Base-by-base conservation (phyloP, 148 eudicot species). In the Rhododendron simsii region DNA sequence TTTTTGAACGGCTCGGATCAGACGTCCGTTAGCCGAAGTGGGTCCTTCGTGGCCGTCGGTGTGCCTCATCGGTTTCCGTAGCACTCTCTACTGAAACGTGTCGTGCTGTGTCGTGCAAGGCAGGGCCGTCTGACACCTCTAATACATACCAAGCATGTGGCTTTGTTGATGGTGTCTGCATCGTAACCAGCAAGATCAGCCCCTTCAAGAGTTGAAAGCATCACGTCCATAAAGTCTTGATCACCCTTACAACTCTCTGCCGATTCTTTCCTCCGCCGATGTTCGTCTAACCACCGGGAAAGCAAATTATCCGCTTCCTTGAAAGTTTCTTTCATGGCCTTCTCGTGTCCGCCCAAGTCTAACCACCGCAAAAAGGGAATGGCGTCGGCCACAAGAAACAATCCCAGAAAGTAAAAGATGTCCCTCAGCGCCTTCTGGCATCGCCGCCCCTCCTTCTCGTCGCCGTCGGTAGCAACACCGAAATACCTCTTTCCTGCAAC, bases 281-380 rank as follows among this genome's bases (percentile, higher is more conserved):
- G 84, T 26, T 63, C 84, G 5, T 83, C 84, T 44, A 83, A 83
- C 84, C 75, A 83, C 2, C 53, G 57, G 11, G 18, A 30, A 30
- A 14, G 0, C 0, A 83, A 28, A 0, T 0, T 23, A 30, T 83
- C 84, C 55, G 44, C 30, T 26, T 87, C 86, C 41, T 67, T 61
- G 1, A 51, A 81, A 21, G 86, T 57, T 35, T 53, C 33, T 39
- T 80, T 84, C 80, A 87, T 87, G 15, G 71, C 67, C 63, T 77
- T 87, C 51, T 84, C 88, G 35, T 83, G 65, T 21, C 89, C 86
- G 10, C 89, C 86, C 84, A 84, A 65, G 39, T 87, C 86, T 9
- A 87, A 15, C 86, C 89, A 79, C 47, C 83, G 33, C 14, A 87
- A 47, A 39, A 78, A 78, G 5, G 89, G 89, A 63, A 83, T 5